Evolutionary conservation across 208 protist species (phyloP), one percentile per base, ranked within the genome.

Genomic region (Trypanosoma cruzi): DNA sequence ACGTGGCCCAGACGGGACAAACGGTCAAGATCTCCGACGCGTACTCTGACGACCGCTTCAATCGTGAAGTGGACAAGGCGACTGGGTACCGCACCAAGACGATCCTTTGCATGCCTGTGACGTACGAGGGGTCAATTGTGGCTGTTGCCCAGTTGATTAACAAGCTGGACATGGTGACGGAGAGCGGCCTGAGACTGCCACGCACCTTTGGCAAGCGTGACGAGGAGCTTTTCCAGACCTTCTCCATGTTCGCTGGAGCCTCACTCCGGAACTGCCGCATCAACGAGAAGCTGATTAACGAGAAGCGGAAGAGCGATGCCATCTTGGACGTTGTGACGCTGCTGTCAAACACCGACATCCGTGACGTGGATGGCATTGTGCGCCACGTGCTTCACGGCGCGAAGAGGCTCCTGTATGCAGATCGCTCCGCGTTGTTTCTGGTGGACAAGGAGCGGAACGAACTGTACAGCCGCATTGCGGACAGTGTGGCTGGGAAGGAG

Each of bases 361-460:
- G 84, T 37, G 79, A 92, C 46, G 84, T 89, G 73, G 68, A 92
- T 67, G 69, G 74, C 66, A 88, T 92, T 67, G 81, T 86, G 63
- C 70, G 68, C 40, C 81, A 90, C 60, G 82, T 88, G 34, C 82
- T 92, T 67, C 80, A 88, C 42, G 82, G 81, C 48, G 86, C 86
- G 52, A 89, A 92, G 78, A 77, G 78, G 63, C 81, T 92, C 57
- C 75, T 92, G 53, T 79, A 74, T 65, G 82, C 82, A 37, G 87
- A 93, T 36, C 79, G 87, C 20, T 89, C 84, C n/a, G 76, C 87
- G 28, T 68, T 93, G 72, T 93, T 93, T 64, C 59, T 93, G 53
- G 42, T 93, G 29, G 87, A 93, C 74, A 90, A 93, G 75, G 87
- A 93, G 77, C 87, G 82, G 58, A 93, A 93, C 64, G 84, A 93